A percentile compares a stretch with the other conserved stretches of the same genome.
Evolutionary conservation across 108 stramenopile genomes (phyloP).

Genomic region (Pseudonitzschia multiseries): DNA sequence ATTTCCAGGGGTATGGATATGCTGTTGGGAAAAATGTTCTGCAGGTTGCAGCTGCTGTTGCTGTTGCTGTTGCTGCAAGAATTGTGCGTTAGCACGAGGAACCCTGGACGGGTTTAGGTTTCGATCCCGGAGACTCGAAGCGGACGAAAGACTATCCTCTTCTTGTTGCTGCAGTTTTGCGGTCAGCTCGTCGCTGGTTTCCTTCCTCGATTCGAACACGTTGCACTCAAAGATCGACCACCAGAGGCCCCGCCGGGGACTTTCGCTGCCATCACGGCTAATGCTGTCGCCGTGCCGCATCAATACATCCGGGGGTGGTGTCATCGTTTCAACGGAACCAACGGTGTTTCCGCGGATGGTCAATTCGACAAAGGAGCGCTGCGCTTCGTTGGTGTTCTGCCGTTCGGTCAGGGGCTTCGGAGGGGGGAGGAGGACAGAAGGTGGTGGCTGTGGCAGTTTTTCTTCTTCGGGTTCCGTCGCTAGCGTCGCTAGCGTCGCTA

Average conservation of each 20-base stretch:
- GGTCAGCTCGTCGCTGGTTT: neutral
- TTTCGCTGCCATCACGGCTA: neutral
- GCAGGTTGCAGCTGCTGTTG: too few species aligned
- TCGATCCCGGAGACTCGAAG: too few species aligned
- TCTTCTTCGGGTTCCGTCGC: too few species aligned
- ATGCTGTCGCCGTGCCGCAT: too few species aligned
- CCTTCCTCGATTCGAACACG: neutral
- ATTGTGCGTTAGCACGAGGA: neutral
- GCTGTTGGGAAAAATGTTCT: too few species aligned
- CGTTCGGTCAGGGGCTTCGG: neutral
- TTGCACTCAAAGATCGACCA: neutral
- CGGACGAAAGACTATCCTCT: neutral
- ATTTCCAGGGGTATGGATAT: neutral
- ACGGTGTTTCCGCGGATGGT: neutral
- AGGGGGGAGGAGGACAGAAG: neutral
- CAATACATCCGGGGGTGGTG: neutral
- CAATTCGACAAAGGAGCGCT: neutral
- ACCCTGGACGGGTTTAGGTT: neutral
- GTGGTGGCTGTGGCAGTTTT: too few species aligned
- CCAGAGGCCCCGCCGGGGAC: neutral
- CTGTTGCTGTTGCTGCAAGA: neutral
- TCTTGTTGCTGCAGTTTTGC: neutral
- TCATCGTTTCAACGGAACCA: neutral
- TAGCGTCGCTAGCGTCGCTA: too few species aligned
- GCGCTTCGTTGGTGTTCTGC: neutral